Percentiles rank a stretch among this genome's conserved stretches.
phyloP scores from a whole-genome alignment of 192 early-diverging fungal species.

The Podila clonocystis region DNA sequence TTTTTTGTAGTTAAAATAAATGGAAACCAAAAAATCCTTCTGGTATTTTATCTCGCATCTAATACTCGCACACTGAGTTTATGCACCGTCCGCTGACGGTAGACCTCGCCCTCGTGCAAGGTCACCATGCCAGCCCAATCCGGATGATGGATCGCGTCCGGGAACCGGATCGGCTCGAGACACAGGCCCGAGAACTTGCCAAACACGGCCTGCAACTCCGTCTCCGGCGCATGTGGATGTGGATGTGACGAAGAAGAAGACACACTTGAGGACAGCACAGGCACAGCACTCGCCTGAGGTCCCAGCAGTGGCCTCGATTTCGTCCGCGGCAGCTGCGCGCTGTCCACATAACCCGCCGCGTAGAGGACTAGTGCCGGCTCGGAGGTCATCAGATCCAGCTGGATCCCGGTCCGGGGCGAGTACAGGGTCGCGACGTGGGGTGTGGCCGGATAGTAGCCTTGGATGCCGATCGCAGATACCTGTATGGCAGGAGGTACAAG shows the following conservation, averaged over 20 bases:
- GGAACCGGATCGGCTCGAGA: slow-evolving; percentile 69
- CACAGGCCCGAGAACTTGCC: slow-evolving; percentile 74
- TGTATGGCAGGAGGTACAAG: slow-evolving; percentile 11
- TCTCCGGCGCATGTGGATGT: slow-evolving; percentile 52
- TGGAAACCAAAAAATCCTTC: too few relatives aligned
- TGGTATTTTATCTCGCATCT: background rate
- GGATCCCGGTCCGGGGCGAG: slow-evolving; percentile 63
- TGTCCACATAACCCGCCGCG: slow-evolving; percentile 80
- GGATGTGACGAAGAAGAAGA: too few relatives aligned
- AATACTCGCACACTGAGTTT: slow-evolving; percentile 14
- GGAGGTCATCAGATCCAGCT: slow-evolving; percentile 69
- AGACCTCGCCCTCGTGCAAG: slow-evolving; percentile 23
- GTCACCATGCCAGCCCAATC: slow-evolving; percentile 41
- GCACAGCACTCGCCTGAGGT: too few relatives aligned
- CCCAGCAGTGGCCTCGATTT: slow-evolving; percentile 14
- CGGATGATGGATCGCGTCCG: slow-evolving; percentile 61
- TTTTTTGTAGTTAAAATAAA: too few relatives aligned
- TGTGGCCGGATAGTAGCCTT: slow-evolving; percentile 30
- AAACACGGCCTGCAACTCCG: slow-evolving; percentile 54
- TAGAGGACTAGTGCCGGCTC: slow-evolving; percentile 85
- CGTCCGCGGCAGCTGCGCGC: slow-evolving; percentile 17
- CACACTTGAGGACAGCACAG: too few relatives aligned
- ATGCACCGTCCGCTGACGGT: slow-evolving; percentile 35
- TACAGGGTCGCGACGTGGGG: slow-evolving; percentile 29
- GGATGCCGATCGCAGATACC: slow-evolving; percentile 8